Conservation (phyloP, 1,139 yeast genomes). For the Saccharomycopsis crataegensis region DNA sequence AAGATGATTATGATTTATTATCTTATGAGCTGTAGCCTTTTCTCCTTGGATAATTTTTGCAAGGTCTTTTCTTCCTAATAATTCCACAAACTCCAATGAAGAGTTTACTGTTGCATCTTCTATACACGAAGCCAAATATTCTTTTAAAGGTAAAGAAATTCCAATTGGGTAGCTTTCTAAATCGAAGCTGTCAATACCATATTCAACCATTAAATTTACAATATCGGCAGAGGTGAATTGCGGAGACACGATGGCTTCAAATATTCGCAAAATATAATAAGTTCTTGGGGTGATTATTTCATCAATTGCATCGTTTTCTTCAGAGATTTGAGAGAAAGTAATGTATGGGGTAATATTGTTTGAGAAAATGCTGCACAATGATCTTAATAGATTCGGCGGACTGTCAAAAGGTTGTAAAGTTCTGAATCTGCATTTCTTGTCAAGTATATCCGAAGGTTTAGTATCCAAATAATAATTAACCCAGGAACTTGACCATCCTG, state of each 20-base stretch:
- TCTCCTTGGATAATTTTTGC: slow-evolving; percentile 7
- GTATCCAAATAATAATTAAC: slow-evolving; percentile 40
- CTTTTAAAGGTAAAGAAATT: slow-evolving; percentile 55
- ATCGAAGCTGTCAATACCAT: slow-evolving; percentile 42
- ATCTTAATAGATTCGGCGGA: slow-evolving; percentile 53
- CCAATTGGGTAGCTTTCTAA: slow-evolving; percentile 74
- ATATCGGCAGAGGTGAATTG: slow-evolving; percentile 45
- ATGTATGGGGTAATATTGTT: slow-evolving; percentile 43
- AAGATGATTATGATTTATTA: background rate
- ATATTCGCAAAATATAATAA: slow-evolving; percentile 46
- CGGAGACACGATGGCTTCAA: slow-evolving; percentile 54
- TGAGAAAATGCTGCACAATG: slow-evolving; percentile 45
- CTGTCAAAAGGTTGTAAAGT: slow-evolving; percentile 29
- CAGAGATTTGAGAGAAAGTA: slow-evolving; percentile 63
- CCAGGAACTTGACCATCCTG: slow-evolving; percentile 77
- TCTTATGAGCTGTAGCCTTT: background rate
- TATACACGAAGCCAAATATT: slow-evolving; percentile 51
- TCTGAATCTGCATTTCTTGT: slow-evolving; percentile 19
- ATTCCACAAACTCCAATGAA: slow-evolving; percentile 42
- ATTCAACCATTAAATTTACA: slow-evolving; percentile 52
- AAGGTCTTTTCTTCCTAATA: slow-evolving; percentile 66
- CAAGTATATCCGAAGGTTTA: slow-evolving; percentile 21
- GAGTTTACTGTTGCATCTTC: slow-evolving; percentile 46
- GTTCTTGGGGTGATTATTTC: slow-evolving; percentile 59
- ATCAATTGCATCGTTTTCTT: slow-evolving; percentile 58